Evolutionary conservation across 1,284 basidiomycete genomes (phyloP).

Genomic region (Pseudozyma sp.): DNA sequence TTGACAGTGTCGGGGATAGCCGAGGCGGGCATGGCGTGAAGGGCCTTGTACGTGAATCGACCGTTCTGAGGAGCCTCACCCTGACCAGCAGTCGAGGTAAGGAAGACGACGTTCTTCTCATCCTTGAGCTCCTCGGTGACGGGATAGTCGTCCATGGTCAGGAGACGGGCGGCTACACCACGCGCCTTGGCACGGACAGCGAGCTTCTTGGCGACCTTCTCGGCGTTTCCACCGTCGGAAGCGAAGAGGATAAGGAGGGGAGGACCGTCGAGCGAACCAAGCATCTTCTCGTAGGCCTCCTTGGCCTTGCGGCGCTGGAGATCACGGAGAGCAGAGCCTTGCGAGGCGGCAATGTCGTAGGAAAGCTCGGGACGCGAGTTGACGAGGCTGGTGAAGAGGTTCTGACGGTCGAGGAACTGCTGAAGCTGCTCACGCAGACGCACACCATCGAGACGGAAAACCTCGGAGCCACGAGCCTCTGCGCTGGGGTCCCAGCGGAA

Average conservation of each 20-base stretch:
- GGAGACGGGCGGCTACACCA: constrained; percentile 77
- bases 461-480: constrained; percentile 78
- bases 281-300: constrained; percentile 85
- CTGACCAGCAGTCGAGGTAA: constrained; percentile 98
- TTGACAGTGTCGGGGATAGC: constrained; percentile 51
- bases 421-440: constrained; percentile 93
- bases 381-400: constrained; percentile 92
- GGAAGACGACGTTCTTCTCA: constrained; percentile 81
- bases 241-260: constrained; percentile 90
- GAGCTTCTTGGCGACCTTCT: constrained; percentile 93
- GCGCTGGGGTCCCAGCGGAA: constrained; percentile 97
- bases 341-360: constrained; percentile 83
- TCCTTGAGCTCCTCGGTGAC: constrained; percentile 74
- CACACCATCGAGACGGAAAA: constrained; percentile 91
- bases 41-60: constrained; percentile 87
- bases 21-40: constrained; percentile 70
- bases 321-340: constrained; percentile 85
- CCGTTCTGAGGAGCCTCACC: constrained; percentile 98
- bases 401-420: constrained; percentile 94
- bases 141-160: constrained; percentile 79
- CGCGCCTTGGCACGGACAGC: constrained; percentile 84
- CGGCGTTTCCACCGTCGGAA: constrained; percentile 92
- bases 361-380: constrained; percentile 81
- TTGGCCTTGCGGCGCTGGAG: constrained; percentile 85
- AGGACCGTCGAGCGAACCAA: constrained; percentile 87